Evolutionary conservation across 2,329 filamentous ascomycete genomes (phyloP), one percentile per base, ranked within the genome.

Genomic region (Malbranchea cinnamomea): DNA sequence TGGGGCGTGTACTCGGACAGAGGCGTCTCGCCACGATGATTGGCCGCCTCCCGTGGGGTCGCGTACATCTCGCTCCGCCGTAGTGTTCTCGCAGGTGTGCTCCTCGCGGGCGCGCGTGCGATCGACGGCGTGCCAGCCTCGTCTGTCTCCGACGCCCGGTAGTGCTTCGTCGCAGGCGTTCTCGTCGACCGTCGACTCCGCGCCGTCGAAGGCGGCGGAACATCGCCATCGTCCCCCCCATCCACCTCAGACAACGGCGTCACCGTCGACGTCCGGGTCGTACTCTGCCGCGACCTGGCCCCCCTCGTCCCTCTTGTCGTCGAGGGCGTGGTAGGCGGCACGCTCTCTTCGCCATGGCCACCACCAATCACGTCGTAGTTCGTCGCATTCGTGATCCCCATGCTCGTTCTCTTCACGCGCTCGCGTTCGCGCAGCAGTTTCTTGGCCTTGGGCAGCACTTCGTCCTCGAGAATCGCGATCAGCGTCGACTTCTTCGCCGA

Each of bases 401-500:
- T 74, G 52, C 84, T 87, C 2, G 83, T 85, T 37, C 87, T 74
- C 60, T 84, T 84, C 9, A 84, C 85, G 34, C 74, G 71, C 23
- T 79, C 75, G 44, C 79, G 74, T 30, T 78, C 74, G 8, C 71
- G 68, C 18, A 92, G 65, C 14, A 95, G 68, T 54, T 78, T 80
- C 41, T 71, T 70, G 2, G 82, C 77, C 44, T 87, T 77, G 0
- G 87, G 79, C 4, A 81, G 59, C 16, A 98, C 68, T 39, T 89
- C 63, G 18, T 78, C 65, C 48, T 78, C 74, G 56, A 98, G 84
- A 26, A 95, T 72, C 5, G 79, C 74, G 36, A 98, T 67, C 13
- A 98, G 72, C 48, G 92, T 78, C 0, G 73, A 62, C 61, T 98
- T 98, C 61, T 95, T 98, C 8, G 89, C 84, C 4, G 76, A 85